phyloP scores from a whole-genome alignment of 805 yeast species.

The Candida cerambycidarum region DNA sequence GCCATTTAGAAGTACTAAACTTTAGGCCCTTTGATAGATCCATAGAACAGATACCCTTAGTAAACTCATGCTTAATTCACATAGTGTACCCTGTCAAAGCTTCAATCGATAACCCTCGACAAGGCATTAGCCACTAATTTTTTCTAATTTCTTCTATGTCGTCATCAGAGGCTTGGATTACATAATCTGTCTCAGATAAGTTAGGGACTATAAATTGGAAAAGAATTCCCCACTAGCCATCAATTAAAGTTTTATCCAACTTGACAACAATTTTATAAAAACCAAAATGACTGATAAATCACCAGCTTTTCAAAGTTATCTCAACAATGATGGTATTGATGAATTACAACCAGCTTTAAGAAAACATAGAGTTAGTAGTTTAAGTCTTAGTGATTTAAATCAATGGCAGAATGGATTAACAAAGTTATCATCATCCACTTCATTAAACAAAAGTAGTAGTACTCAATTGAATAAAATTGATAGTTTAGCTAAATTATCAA shows the following conservation, averaged over 20 bases:
- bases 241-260: neutral
- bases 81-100: too few species aligned
- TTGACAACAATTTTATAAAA: neutral
- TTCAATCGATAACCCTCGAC: too few species aligned
- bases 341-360: conserved; percentile 60
- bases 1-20: too few species aligned
- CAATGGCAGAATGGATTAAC: conserved; percentile 60
- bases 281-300: conserved; percentile 12
- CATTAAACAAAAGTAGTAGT: conserved; percentile 31
- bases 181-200: conserved; percentile 6
- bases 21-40: too few species aligned
- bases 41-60: too few species aligned
- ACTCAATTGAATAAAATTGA: conserved; percentile 43
- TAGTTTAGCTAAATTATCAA: conserved; percentile 44
- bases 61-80: too few species aligned
- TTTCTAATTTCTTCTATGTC: conserved; percentile 1
- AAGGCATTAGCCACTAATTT: neutral
- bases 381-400: conserved; percentile 62
- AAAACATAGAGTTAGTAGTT: conserved; percentile 61
- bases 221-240: neutral
- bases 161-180: conserved; percentile 1
- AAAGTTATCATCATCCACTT: conserved; percentile 36
- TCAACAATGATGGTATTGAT: conserved; percentile 75
- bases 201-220: conserved; percentile 5
- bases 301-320: conserved; percentile 47